Percentiles rank a stretch among this genome's conserved stretches.
Conservation (phyloP, 2,329 filamentous ascomycete genomes). For the Botrytis galanthina region DNA sequence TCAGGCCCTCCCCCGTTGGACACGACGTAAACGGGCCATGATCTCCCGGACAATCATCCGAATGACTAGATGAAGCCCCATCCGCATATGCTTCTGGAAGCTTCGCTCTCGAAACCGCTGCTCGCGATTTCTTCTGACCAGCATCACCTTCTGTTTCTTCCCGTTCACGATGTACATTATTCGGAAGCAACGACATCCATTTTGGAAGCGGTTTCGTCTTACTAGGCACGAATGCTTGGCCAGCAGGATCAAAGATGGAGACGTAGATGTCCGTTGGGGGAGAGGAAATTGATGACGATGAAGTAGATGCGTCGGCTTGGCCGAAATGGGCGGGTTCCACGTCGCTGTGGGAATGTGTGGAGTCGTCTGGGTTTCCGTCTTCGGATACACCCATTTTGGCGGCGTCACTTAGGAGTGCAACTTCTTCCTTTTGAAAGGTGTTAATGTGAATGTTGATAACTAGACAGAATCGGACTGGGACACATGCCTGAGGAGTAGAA, state of each 20-base stretch:
- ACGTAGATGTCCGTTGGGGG: conserved; percentile 45
- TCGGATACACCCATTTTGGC: conserved; percentile 26
- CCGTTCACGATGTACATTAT: conserved; percentile 27
- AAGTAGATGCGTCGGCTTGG: conserved; percentile 3
- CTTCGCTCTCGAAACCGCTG: neutral
- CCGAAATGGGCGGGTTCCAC: conserved; percentile 17
- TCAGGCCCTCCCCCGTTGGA: neutral
- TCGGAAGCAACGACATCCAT: conserved; percentile 38
- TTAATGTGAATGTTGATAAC: neutral
- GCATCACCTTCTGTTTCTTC: neutral
- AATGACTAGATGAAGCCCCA: conserved; percentile 13
- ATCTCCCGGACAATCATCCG: conserved; percentile 9
- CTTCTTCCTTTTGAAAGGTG: conserved; percentile 1
- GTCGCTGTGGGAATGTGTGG: conserved; percentile 22
- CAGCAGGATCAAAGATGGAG: conserved; percentile 49
- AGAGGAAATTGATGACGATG: neutral
- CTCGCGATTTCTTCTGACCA: neutral
- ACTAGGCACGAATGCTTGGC: conserved; percentile 48
- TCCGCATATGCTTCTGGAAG: conserved; percentile 15
- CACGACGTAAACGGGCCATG: neutral
- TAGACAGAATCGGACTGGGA: neutral
- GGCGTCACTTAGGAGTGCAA: conserved; percentile 27
- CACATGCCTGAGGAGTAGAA: conserved; percentile 14
- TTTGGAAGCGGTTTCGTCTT: conserved; percentile 52
- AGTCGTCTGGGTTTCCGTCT: conserved; percentile 26